Conservation (phyloP, 495 filamentous ascomycete species). For the Aspergillus campestris region DNA sequence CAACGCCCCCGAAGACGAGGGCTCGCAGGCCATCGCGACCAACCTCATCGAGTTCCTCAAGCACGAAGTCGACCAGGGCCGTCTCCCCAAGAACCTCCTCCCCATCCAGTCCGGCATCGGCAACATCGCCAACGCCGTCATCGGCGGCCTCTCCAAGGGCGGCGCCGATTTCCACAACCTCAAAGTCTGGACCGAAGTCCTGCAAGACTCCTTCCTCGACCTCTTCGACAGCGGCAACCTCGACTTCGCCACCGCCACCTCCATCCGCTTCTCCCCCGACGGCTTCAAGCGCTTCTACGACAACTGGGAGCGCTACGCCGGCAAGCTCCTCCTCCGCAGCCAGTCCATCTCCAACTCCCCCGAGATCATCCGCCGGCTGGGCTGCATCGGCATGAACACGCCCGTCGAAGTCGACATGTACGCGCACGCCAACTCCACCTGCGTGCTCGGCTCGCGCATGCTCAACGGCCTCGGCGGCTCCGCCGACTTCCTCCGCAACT, state of each 20-base stretch:
- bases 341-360: slow-evolving; percentile 90
- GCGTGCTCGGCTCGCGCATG: slow-evolving; percentile 87
- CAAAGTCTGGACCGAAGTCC: slow-evolving; percentile 89
- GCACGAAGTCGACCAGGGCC: slow-evolving; percentile 69
- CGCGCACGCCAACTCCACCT: slow-evolving; percentile 86
- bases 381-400: slow-evolving; percentile 93
- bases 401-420: slow-evolving; percentile 93
- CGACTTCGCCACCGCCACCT: slow-evolving; percentile 87
- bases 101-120: slow-evolving; percentile 87
- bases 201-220: slow-evolving; percentile 90
- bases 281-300: slow-evolving; percentile 91
- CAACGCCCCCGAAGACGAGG: slow-evolving; percentile 69
- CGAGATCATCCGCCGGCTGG: slow-evolving; percentile 83
- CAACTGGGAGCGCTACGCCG: slow-evolving; percentile 69
- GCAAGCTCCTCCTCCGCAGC: slow-evolving; percentile 78
- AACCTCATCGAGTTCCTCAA: slow-evolving; percentile 83
- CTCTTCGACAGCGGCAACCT: slow-evolving; percentile 86
- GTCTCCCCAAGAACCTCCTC: slow-evolving; percentile 68
- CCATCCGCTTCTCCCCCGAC: slow-evolving; percentile 83
- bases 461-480: slow-evolving; percentile 84
- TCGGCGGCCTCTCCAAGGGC: slow-evolving; percentile 70
- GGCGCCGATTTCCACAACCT: slow-evolving; percentile 78
- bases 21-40: slow-evolving; percentile 60
- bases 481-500: slow-evolving; percentile 75
- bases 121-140: slow-evolving; percentile 90